Conservation (phyloP, 139 green algal species). For the Chlamydomonas eustigma region DNA sequence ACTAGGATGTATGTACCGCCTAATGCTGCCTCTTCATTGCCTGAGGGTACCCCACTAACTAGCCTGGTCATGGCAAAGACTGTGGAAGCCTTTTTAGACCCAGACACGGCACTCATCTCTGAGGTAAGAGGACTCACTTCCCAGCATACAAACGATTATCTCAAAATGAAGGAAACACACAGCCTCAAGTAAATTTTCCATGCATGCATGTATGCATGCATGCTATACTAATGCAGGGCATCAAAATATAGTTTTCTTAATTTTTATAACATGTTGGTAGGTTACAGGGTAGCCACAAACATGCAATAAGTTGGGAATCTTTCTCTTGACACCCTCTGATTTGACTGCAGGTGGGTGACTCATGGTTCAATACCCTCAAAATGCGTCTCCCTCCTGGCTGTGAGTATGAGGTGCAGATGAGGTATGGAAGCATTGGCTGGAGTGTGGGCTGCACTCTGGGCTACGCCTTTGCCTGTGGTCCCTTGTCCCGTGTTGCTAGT, state of each 20-base stretch:
- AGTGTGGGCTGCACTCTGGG: constrained; percentile 70
- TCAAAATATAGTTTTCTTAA: too few species aligned
- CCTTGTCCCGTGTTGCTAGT: neutral
- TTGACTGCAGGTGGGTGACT: constrained; percentile 68
- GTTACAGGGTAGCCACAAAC: too few species aligned
- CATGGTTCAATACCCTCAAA: constrained; percentile 78
- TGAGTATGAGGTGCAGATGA: constrained; percentile 66
- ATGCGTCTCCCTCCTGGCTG: constrained; percentile 63
- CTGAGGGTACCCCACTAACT: neutral
- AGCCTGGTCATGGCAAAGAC: neutral
- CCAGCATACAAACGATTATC: too few species aligned
- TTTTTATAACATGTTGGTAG: too few species aligned
- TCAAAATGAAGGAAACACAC: too few species aligned
- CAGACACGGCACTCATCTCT: neutral
- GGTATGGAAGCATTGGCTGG: constrained; percentile 81
- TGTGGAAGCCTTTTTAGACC: neutral
- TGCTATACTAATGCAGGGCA: too few species aligned
- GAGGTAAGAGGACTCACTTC: constrained; percentile 1
- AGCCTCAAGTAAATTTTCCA: too few species aligned
- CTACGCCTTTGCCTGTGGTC: constrained; percentile 22
- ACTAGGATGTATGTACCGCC: constrained; percentile 47
- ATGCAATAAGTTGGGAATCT: too few species aligned
- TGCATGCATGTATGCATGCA: too few species aligned
- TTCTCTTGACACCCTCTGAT: too few species aligned
- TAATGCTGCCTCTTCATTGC: constrained; percentile 3